These are phyloP conservation scores for Cyclotella atomus DNA, from an alignment of 108 stramenopile genomes.

Conservation along the genomic window DNA sequence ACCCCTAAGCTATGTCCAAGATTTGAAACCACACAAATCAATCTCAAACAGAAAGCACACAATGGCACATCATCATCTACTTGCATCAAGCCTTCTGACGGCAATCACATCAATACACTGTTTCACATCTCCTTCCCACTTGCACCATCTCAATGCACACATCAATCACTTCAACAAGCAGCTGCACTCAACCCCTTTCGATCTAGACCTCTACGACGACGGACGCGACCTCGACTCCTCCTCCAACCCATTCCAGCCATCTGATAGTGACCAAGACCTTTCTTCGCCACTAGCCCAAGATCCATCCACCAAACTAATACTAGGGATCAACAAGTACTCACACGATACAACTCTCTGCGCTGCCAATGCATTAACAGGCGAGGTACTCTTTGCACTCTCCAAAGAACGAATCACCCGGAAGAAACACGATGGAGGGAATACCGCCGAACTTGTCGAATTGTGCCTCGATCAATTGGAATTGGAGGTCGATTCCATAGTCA, in stretches of 20 bases:
- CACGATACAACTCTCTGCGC: constrained; percentile 92
- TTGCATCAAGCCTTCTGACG: background rate
- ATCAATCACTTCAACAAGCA: background rate
- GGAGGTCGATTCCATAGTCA: constrained; percentile 69
- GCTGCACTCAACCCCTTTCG: constrained; percentile 74
- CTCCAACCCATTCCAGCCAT: constrained; percentile 48
- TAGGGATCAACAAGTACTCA: constrained; percentile 94
- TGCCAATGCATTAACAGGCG: constrained; percentile 72
- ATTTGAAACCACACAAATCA: too few relatives aligned
- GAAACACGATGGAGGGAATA: constrained; percentile 93
- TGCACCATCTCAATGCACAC: background rate
- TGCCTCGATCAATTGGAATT: constrained; percentile 84
- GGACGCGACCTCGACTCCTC: constrained; percentile 44
- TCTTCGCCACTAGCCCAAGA: constrained; percentile 53
- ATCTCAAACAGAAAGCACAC: too few relatives aligned
- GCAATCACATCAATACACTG: background rate
- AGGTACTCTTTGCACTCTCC: constrained; percentile 85
- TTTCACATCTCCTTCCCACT: background rate
- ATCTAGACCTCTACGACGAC: constrained; percentile 69
- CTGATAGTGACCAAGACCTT: constrained; percentile 21
- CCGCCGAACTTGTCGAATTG: constrained; percentile 73
- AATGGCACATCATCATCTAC: too few relatives aligned
- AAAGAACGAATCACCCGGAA: constrained; percentile 89
- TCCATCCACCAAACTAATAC: constrained; percentile 68
- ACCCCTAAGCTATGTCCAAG: too few relatives aligned